These are phyloP conservation scores for Steccherinum ochraceum DNA, from an alignment of 768 basidiomycete species.

Conservation along the genomic window DNA sequence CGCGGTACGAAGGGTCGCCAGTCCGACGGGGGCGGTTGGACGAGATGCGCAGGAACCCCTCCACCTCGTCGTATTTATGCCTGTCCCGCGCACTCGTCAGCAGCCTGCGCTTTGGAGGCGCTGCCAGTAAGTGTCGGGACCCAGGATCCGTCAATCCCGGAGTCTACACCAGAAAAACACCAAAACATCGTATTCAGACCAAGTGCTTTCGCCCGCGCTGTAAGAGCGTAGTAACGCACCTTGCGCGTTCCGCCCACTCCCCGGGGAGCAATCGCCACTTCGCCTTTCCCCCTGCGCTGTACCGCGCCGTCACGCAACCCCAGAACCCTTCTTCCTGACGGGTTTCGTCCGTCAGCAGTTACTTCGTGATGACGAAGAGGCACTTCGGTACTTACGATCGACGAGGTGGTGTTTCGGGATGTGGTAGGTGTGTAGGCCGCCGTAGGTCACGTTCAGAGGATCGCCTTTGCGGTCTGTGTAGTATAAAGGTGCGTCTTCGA, in stretches of 20 bases:
- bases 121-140: constrained; percentile 46
- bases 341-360: constrained; percentile 28
- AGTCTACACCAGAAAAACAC: constrained; percentile 24
- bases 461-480: constrained; percentile 69
- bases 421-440: constrained; percentile 53
- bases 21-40: constrained; percentile 27
- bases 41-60: constrained; percentile 60
- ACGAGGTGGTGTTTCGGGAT: constrained; percentile 61
- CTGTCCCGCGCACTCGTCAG: constrained; percentile 25
- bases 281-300: constrained; percentile 35
- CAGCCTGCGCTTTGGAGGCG: constrained; percentile 47
- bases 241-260: constrained; percentile 27
- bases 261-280: constrained; percentile 50
- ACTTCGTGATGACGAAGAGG: not conserved
- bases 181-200: constrained; percentile 30
- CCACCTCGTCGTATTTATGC: constrained; percentile 53
- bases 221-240: constrained; percentile 25
- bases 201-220: constrained; percentile 31
- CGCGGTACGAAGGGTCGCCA: constrained; percentile 36
- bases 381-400: constrained; percentile 39
- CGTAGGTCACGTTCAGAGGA: constrained; percentile 57
- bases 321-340: constrained; percentile 63
- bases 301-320: constrained; percentile 51
- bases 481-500: constrained; percentile 29
- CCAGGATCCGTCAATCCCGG: constrained; percentile 53